Base-by-base conservation (phyloP, 2,329 filamentous ascomycete genomes). In the Parastagonospora nodorum region DNA sequence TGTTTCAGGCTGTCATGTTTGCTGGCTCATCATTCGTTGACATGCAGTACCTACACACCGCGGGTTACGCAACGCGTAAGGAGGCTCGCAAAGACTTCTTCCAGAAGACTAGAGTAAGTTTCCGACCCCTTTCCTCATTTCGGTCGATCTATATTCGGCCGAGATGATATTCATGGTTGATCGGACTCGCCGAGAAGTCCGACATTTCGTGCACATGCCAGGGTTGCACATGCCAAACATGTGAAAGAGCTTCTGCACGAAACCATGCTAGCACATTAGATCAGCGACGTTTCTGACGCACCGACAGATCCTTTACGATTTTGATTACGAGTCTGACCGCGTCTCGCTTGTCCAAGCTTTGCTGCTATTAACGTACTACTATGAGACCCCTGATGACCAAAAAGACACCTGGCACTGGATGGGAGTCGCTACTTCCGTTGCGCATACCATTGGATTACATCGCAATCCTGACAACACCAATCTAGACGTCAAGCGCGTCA, bases 351-450 rank as follows among this genome's bases (percentile, higher is more conserved):
- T 97, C 12, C 93, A 97, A 74, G 88, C 90, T 4, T 80, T 97
- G 16, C 80, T 97, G 19, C 82, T 97, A 52, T 92, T 97, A 89
- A 96, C 92, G 3, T 96, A 96, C 73, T 97, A 93, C 89, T 97
- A 97, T 72, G 92, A 97, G 75, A 96, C 91, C 10, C 92, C 92
- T 0, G 92, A 97, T 74, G 93, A 97, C 71, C 91, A 96, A 70
- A 97, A 97, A 74, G 93, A 97, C 72, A 97, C 92, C 39, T 97
- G 93, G 90, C 92, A 97, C 71, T 97, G 92, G 93, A 96, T 97
- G 90, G 93, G 93, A 14, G 90, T 97, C 32, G 93, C 92, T 36
- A 90, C 96, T 52, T 96, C 92, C 10, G 80, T 97, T 40, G 92
- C 92, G 45, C 91, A 96, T 73, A 96, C 92, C 10, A 96, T 97